These are phyloP conservation scores for Cyamopsis tetragonoloba DNA, from an alignment of 306 rosid species.

Conservation along the genomic window DNA sequence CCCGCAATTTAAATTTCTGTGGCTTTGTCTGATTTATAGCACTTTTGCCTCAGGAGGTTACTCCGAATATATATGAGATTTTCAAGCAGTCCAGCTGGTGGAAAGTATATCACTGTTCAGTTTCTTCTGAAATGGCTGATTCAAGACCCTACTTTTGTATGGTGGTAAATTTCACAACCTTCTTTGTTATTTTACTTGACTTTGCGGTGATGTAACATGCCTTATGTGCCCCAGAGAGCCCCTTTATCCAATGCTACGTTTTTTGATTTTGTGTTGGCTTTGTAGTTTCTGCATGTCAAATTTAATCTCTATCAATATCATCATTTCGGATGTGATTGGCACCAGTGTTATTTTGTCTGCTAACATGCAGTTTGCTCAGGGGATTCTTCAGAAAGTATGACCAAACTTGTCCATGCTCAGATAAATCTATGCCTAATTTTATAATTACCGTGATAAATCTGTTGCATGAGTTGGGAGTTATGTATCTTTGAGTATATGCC, in stretches of 20 bases:
- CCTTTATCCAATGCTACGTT: not conserved
- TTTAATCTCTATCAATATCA: not conserved
- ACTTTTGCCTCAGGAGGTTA: conserved; percentile 43
- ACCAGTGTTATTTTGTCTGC: not conserved
- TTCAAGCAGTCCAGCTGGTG: conserved; percentile 49
- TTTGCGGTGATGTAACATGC: not conserved
- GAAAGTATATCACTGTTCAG: conserved; percentile 42
- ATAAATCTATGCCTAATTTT: not conserved
- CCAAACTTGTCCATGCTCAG: not conserved
- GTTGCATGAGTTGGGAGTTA: not conserved
- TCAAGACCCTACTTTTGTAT: conserved; percentile 42
- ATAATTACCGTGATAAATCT: not conserved
- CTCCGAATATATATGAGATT: conserved; percentile 44
- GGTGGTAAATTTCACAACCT: conserved; percentile 36
- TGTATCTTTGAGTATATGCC: not conserved
- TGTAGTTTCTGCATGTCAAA: not conserved
- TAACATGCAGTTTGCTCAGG: not conserved
- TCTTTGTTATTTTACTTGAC: not conserved
- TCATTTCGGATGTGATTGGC: not conserved
- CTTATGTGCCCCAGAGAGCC: not conserved
- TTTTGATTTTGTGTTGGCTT: not conserved
- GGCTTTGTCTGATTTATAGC: not conserved
- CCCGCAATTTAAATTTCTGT: not conserved
- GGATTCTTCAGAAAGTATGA: not conserved
- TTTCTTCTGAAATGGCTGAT: conserved; percentile 33